Conservation (phyloP, 2,329 filamentous ascomycete species). For the Didymella glomerata region DNA sequence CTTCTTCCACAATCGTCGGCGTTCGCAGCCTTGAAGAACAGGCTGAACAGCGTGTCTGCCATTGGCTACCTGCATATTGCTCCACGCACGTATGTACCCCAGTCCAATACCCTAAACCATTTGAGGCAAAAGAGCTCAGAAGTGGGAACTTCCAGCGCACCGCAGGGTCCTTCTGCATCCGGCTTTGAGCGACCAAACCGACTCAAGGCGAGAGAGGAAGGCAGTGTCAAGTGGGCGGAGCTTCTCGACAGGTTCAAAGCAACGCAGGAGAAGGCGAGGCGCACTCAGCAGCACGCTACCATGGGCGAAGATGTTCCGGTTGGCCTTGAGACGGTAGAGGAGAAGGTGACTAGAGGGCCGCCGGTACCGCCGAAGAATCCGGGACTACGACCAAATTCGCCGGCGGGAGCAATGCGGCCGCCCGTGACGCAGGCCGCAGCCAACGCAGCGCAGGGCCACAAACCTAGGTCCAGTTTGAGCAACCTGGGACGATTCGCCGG, state of each 20-base stretch:
- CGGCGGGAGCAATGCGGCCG: conserved; percentile 34
- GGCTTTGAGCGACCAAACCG: conserved; percentile 66
- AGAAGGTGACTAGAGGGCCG: conserved; percentile 40
- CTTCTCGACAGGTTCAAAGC: conserved; percentile 92
- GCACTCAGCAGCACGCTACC: conserved; percentile 67
- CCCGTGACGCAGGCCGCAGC: conserved; percentile 29
- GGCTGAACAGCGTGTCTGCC: conserved; percentile 94
- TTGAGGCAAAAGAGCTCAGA: conserved; percentile 55
- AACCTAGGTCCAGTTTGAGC: conserved; percentile 53
- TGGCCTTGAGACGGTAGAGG: conserved; percentile 36
- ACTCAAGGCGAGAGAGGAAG: conserved; percentile 82
- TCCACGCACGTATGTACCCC: conserved; percentile 72
- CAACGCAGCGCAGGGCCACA: conserved; percentile 40
- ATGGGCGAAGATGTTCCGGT: conserved; percentile 45
- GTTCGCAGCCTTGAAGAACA: conserved; percentile 95
- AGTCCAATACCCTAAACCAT: conserved; percentile 49
- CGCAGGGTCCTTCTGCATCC: conserved; percentile 48
- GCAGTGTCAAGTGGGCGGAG: conserved; percentile 88
- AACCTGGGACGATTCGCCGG: conserved; percentile 57
- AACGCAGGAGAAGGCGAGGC: conserved; percentile 85
- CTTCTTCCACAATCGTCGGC: conserved; percentile 97
- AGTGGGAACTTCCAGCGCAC: conserved; percentile 47
- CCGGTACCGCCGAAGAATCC: conserved; percentile 39
- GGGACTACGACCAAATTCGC: conserved; percentile 34
- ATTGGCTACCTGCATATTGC: conserved; percentile 93